Conservation (phyloP, 129 eudicot species). For the Flaveria ramosissima region DNA sequence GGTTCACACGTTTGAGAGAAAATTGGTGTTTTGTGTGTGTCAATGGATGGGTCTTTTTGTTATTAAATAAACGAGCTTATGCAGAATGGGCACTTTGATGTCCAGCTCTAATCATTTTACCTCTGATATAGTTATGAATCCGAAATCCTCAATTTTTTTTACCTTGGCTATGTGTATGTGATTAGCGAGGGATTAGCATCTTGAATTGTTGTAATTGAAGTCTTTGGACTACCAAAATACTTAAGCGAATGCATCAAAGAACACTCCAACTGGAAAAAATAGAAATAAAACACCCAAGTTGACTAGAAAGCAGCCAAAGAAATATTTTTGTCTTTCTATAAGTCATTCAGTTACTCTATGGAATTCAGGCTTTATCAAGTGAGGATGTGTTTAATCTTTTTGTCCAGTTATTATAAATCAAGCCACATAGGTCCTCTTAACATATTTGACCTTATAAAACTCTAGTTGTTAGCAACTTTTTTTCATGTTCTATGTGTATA, state of each 20-base stretch:
- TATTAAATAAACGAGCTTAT: not conserved
- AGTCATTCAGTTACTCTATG: not conserved
- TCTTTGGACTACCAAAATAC: not conserved
- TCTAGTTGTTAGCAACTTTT: not conserved
- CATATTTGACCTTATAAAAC: too few relatives aligned
- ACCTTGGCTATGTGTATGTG: not conserved
- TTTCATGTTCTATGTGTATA: not conserved
- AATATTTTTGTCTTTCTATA: not conserved
- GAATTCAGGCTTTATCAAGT: slow-evolving; percentile 6
- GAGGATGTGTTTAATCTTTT: slow-evolving; percentile 2
- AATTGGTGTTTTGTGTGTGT: slow-evolving; percentile 11
- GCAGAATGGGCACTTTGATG: not conserved
- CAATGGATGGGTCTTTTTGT: slow-evolving; percentile 12
- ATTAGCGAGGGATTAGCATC: not conserved
- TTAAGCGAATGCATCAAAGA: not conserved
- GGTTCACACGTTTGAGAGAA: not conserved
- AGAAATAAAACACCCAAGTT: not conserved
- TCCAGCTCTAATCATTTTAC: not conserved
- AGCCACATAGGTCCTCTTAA: not conserved
- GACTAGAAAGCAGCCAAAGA: slow-evolving; percentile 3
- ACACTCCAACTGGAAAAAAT: not conserved
- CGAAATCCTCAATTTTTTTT: not conserved
- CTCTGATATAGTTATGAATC: not conserved
- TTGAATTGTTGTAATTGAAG: not conserved
- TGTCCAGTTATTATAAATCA: not conserved